Base-by-base conservation (phyloP, 1,284 basidiomycete genomes). In the Sporisorium exsertum region DNA sequence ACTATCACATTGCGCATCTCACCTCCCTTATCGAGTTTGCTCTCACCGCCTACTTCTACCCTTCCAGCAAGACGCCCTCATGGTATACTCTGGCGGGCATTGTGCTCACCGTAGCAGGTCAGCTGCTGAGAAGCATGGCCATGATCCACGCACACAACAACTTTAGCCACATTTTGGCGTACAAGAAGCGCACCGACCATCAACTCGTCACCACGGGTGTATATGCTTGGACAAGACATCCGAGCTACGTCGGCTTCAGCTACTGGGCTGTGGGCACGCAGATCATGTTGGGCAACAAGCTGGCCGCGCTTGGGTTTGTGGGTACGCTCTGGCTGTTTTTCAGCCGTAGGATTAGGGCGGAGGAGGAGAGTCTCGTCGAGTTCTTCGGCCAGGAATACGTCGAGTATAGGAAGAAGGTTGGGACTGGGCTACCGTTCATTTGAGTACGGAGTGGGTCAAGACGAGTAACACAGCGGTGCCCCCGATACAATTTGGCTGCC, bases 201-300 rank as follows among this genome's bases (percentile, higher is more conserved):
- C 20, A 69, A 53, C 61, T 85, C 24, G 84, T 85, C 20, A 84
- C 71, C 16, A 58, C 60, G 5, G 84, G 84, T 22, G 72, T 85
- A 1, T 85, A 85, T 43, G 59, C 68, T 40, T 81, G 59, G 89
- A 92, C 91, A 65, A 91, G 97, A 5, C 97, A 99, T 86, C 97
- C 97, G 10, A 97, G 95, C 0, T 99, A 99, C 81, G 90, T 93
- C 0, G 97, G 96, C 3, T 99, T 99, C 88, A 97, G 93, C 87
- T 98, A 96, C 86, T 99, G 96, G 96, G 95, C 95, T 0, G 81
- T 99, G 33, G 94, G 94, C 1, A 97, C 95, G 0, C 95, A 99
- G 84, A 86, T 99, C n/a, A 89, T 95, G 4, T 88, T 99, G 27
- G 93, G 93, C 80, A 99, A 99, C 85, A 90, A 93, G 0, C 45